A percentile compares a stretch with the other conserved stretches of the same genome.
Evolutionary conservation across 1,139 yeast species (phyloP).

Genomic region (Zygoascus sp.): DNA sequence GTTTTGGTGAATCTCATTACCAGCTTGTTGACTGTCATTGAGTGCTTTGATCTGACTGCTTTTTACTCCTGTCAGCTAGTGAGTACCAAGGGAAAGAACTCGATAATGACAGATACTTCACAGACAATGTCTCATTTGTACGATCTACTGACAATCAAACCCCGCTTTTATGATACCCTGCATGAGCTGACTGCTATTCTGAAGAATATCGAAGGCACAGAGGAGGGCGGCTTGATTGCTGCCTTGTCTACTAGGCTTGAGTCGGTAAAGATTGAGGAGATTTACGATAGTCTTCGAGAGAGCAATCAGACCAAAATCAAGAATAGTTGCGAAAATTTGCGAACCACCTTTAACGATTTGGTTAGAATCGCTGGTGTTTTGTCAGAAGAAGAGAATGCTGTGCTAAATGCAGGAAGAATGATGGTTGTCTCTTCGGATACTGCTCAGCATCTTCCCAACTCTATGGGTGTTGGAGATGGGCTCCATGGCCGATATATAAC

Average conservation of each 20-base stretch:
- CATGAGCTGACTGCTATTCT: constrained; percentile 49
- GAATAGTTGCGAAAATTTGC: constrained; percentile 15
- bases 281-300: constrained; percentile 18
- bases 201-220: constrained; percentile 45
- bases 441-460: constrained; percentile 11
- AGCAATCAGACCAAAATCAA: constrained; percentile 18
- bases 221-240: constrained; percentile 41
- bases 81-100: constrained; percentile 5
- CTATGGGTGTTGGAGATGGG: constrained; percentile 10
- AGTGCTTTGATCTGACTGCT: constrained; percentile 29
- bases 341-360: constrained; percentile 11
- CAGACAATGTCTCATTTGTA: constrained; percentile 60
- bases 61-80: constrained; percentile 25
- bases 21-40: constrained; percentile 19
- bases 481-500: neutral
- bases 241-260: constrained; percentile 24
- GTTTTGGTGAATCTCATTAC: constrained; percentile 18
- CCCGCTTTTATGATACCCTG: constrained; percentile 61
- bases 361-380: constrained; percentile 10
- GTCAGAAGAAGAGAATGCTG: constrained; percentile 8
- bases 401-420: constrained; percentile 11
- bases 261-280: constrained; percentile 21
- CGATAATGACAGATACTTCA: constrained; percentile 23
- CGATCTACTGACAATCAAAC: constrained; percentile 74
- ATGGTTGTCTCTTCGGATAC: constrained; percentile 5